Conservation (phyloP, 2,329 filamentous ascomycete species). For the Chalaropsis thielavioides region DNA sequence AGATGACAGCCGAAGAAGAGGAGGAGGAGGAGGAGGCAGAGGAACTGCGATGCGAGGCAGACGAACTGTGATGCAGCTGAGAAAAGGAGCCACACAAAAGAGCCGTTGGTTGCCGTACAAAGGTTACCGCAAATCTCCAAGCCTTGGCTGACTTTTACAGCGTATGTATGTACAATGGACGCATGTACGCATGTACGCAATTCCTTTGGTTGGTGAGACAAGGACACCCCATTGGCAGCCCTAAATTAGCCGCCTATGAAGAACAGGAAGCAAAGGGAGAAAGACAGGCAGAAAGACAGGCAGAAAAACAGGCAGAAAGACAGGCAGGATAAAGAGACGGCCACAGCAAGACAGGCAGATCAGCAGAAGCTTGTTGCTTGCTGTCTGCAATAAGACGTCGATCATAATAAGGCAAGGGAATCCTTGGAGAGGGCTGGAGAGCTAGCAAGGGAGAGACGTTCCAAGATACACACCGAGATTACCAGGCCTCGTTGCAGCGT, state of each 20-base stretch:
- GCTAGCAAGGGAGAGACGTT: background rate
- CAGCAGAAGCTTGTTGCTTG: background rate
- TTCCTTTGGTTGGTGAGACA: background rate
- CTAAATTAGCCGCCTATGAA: background rate
- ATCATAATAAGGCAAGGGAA: slow-evolving; percentile 1
- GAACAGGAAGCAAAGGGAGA: background rate
- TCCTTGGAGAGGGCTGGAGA: background rate
- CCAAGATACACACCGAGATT: background rate
- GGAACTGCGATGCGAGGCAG: too few relatives aligned
- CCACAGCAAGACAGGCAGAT: background rate
- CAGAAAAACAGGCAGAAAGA: background rate
- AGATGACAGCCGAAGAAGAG: too few relatives aligned
- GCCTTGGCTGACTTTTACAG: background rate
- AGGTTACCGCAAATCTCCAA: too few relatives aligned
- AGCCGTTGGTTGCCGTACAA: too few relatives aligned
- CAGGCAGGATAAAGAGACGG: too few relatives aligned
- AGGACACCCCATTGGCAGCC: background rate
- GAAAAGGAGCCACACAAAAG: too few relatives aligned
- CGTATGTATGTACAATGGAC: background rate
- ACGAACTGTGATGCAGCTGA: too few relatives aligned
- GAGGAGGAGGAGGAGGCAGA: too few relatives aligned
- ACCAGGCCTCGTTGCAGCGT: too few relatives aligned
- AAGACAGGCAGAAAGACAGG: too few relatives aligned
- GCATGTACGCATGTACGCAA: background rate
- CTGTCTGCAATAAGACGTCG: background rate